Evolutionary conservation across 306 rosid species (phyloP), one percentile per base, ranked within the genome.

Genomic region (Sophora flavescens): DNA sequence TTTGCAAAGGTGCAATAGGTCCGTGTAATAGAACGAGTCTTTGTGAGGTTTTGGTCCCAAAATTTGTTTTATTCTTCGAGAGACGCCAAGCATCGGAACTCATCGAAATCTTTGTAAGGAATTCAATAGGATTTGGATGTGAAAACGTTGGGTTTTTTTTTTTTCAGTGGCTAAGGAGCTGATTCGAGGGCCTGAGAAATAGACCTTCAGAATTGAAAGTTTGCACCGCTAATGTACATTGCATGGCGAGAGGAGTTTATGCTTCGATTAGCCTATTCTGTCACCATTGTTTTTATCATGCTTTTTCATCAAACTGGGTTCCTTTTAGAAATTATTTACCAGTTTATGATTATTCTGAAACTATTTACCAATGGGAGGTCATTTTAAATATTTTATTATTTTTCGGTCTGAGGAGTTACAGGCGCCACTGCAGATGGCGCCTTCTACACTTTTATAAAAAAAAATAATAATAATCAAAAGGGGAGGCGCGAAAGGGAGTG

Each of bases 1-100:
- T 79, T 53, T 85, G 45, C 91, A 89, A 28, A 52, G 85, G 8
- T 78, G 83, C 44, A 93, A 80, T 9, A 82, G 63, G 59, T 84
- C 26, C 0, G 81, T 72, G 82, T 78, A 85, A 22, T 77, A 71
- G 57, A 84, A 85, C 0, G 93, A 83, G 78, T 83, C 84, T 68
- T 68, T 75, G 36, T 52, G 76, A 63, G 60, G 22, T 67, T 66
- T 47, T 76, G 79, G 74, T 8, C 36, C 72, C 33, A 74, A 17
- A 72, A 68, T n/a, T 56, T 60, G 77, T 70, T 53, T 77, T 39
- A 69, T 5, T 78, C 52, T 82, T 47, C 74, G 85, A 41, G 81
- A 68, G 6, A 79, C 30, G 68, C 82, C 82, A 65, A 33, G 78
- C 89, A 80, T 86, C 13, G 71, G 42, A 74, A 39, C 67, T 73